Conservation (phyloP, 352 stramenopile genomes). For the Globisporangium canariense region DNA sequence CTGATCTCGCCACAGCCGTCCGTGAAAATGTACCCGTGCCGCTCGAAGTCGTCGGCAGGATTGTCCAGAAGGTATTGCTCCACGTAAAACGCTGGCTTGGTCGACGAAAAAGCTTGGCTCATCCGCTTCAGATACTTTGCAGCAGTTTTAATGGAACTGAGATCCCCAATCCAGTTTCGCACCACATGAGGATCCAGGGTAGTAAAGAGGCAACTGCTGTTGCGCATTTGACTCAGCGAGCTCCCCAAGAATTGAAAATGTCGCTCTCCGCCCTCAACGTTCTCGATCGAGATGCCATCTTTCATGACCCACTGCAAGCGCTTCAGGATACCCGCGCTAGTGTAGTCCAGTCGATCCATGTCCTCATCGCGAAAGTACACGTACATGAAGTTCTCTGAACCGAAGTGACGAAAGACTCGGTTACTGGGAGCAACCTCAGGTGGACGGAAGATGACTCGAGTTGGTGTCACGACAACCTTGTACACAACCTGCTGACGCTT, state of each 20-base stretch:
- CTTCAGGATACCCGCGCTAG: slow-evolving; percentile 27
- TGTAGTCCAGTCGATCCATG: slow-evolving; percentile 65
- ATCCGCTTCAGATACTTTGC: slow-evolving; percentile 79
- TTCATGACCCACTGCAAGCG: slow-evolving; percentile 39
- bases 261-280: slow-evolving; percentile 15
- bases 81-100: slow-evolving; percentile 45
- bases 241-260: slow-evolving; percentile 65
- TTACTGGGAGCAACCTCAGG: slow-evolving; percentile 51
- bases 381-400: slow-evolving; percentile 74
- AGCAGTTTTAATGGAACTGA: slow-evolving; percentile 44
- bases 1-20: slow-evolving; percentile 75
- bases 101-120: slow-evolving; percentile 72
- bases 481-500: slow-evolving; percentile 29
- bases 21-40: slow-evolving; percentile 52
- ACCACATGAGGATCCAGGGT: slow-evolving; percentile 43
- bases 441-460: slow-evolving; percentile 57
- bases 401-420: slow-evolving; percentile 69
- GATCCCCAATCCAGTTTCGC: slow-evolving; percentile 58
- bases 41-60: slow-evolving; percentile 41
- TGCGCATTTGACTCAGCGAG: slow-evolving; percentile 73
- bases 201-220: slow-evolving; percentile 72
- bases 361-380: slow-evolving; percentile 84
- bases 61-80: slow-evolving; percentile 40
- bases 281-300: slow-evolving; percentile 36
- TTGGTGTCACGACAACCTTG: slow-evolving; percentile 67